A percentile compares a stretch with the other conserved stretches of the same genome.
Conservation (phyloP, 139 green algal species). For the Auxenochlorella pyrenoidosa region DNA sequence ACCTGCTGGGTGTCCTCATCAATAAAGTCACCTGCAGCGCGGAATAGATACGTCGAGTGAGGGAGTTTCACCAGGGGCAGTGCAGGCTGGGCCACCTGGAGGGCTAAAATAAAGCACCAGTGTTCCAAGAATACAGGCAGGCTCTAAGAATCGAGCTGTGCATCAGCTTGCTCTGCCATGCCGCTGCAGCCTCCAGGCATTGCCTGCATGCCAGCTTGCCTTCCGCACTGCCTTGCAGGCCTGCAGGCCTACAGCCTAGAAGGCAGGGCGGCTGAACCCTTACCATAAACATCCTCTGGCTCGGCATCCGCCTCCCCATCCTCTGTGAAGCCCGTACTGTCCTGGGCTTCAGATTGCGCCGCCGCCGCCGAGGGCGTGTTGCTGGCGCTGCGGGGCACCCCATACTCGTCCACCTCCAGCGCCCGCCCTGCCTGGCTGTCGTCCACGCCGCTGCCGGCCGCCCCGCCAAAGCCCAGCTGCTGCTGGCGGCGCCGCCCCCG, state of each 20-base stretch:
- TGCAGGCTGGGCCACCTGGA: too few relatives aligned
- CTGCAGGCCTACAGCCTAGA: too few relatives aligned
- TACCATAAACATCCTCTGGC: not conserved
- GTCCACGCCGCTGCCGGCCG: constrained; percentile 24
- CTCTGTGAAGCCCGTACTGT: not conserved
- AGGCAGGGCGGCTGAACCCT: too few relatives aligned
- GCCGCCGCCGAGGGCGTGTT: constrained; percentile 26
- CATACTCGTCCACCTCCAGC: constrained; percentile 56
- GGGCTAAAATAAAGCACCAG: too few relatives aligned
- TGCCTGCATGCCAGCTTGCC: too few relatives aligned
- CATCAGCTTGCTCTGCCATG: too few relatives aligned
- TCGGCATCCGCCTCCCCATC: not conserved
- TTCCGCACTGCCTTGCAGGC: too few relatives aligned
- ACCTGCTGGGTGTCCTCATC: constrained; percentile 51
- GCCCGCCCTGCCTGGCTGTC: constrained; percentile 26
- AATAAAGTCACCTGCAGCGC: constrained; percentile 41
- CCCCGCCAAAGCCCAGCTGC: constrained; percentile 32
- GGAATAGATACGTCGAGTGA: not conserved
- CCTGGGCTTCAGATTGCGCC: constrained; percentile 9
- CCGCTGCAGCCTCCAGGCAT: too few relatives aligned
- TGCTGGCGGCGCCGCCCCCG: not conserved
- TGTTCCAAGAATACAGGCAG: too few relatives aligned
- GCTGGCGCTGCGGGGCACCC: constrained; percentile 29
- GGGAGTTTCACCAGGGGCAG: too few relatives aligned
- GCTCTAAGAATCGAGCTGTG: too few relatives aligned